These are phyloP conservation scores for Lactarius trivialis DNA, from an alignment of 768 basidiomycete genomes.

Conservation along the genomic window DNA sequence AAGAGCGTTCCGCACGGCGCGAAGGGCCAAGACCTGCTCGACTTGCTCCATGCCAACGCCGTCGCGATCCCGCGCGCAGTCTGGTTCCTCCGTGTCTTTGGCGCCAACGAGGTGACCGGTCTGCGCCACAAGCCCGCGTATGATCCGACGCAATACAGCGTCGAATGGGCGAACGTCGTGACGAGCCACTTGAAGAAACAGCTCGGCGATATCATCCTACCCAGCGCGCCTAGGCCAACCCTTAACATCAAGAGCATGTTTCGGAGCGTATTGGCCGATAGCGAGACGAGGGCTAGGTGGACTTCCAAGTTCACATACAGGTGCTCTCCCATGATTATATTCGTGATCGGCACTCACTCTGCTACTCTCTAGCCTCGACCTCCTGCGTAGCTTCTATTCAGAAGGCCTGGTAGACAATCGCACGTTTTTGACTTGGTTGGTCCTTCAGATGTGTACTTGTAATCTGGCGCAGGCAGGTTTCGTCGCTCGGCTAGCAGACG, in stretches of 20 bases:
- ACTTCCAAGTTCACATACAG: slow-evolving; percentile 73
- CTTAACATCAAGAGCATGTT: slow-evolving; percentile 80
- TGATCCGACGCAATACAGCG: slow-evolving; percentile 75
- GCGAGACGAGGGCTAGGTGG: slow-evolving; percentile 67
- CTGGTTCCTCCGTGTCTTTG: slow-evolving; percentile 83
- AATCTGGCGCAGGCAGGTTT: slow-evolving; percentile 82
- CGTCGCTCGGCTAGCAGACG: slow-evolving; percentile 66
- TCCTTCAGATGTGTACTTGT: slow-evolving; percentile 67
- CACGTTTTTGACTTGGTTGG: slow-evolving; percentile 73
- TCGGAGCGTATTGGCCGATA: slow-evolving; percentile 71
- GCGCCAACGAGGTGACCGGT: slow-evolving; percentile 80
- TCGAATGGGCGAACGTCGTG: slow-evolving; percentile 79
- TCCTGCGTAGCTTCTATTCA: slow-evolving; percentile 69
- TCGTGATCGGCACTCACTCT: not conserved
- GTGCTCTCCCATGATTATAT: slow-evolving; percentile 32
- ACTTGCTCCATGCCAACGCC: slow-evolving; percentile 66
- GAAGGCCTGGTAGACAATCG: slow-evolving; percentile 77
- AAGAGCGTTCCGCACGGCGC: slow-evolving; percentile 84
- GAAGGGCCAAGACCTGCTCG: slow-evolving; percentile 78
- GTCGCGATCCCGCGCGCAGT: slow-evolving; percentile 78
- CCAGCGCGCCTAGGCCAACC: slow-evolving; percentile 68
- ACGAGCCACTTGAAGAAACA: slow-evolving; percentile 81
- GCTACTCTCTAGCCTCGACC: slow-evolving; percentile 48
- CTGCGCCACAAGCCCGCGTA: slow-evolving; percentile 73
- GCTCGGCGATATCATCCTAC: slow-evolving; percentile 68